Conservation (phyloP, 352 stramenopile species). For the Peronospora farinosa region DNA sequence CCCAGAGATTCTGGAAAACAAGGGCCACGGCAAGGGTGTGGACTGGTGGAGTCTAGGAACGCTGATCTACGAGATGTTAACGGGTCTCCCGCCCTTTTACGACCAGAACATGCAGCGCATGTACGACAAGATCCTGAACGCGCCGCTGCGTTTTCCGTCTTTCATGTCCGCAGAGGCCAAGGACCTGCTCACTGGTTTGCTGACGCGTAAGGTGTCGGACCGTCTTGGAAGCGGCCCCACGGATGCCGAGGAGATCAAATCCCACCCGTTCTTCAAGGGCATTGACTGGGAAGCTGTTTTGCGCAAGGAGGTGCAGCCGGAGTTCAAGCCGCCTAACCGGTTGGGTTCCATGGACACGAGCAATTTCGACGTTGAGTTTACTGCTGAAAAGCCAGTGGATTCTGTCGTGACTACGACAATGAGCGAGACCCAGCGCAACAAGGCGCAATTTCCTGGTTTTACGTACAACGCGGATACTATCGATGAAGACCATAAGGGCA, state of each 20-base stretch:
- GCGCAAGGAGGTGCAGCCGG: conserved; percentile 81
- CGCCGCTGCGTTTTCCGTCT: conserved; percentile 80
- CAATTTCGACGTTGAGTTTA: conserved; percentile 94
- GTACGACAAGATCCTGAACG: conserved; percentile 93
- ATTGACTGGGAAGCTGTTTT: conserved; percentile 90
- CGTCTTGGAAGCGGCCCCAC: conserved; percentile 81
- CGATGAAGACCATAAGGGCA: conserved; percentile 79
- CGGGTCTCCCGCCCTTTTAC: conserved; percentile 89
- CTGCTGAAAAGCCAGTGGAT: conserved; percentile 85
- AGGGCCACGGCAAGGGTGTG: conserved; percentile 86
- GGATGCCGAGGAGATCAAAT: conserved; percentile 90
- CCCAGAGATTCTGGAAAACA: conserved; percentile 93
- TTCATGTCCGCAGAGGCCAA: conserved; percentile 89
- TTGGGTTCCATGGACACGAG: conserved; percentile 88
- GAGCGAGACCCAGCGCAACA: conserved; percentile 87
- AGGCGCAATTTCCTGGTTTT: conserved; percentile 87
- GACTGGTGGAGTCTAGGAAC: conserved; percentile 90
- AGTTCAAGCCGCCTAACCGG: conserved; percentile 89
- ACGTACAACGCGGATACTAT: conserved; percentile 88
- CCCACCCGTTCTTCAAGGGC: conserved; percentile 89
- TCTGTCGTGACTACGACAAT: conserved; percentile 88
- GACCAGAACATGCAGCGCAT: conserved; percentile 92
- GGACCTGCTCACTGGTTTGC: conserved; percentile 72
- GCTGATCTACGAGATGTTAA: conserved; percentile 93
- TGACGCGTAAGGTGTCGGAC: conserved; percentile 84